Base-by-base conservation (phyloP, 2,329 filamentous ascomycete species). In the Colletotrichum musae region DNA sequence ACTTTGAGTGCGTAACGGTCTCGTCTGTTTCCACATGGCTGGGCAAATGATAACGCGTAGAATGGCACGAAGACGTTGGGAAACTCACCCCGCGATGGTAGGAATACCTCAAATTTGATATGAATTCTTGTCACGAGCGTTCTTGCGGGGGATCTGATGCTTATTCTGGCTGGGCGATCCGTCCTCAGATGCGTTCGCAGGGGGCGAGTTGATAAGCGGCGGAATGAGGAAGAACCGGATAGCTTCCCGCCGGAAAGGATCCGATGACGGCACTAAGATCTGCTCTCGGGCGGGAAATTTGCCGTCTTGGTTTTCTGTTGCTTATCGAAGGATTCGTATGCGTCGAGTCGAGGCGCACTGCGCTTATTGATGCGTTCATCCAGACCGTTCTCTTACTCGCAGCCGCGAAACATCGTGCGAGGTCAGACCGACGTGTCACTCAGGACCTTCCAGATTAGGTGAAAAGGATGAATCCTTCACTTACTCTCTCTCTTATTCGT, bases 381-480 rank as follows among this genome's bases (percentile, higher is more conserved):
- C 16, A 51, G 36, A 39, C 24, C 15, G 26, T 21, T 61, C 36
- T 18, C 18, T 10, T 15, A 21, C 15, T 51, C 26, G 51, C 24
- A 18, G 21, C 13, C 18, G 26, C 50, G 56, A 1, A 41, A 51
- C 56, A 18, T 26, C 26, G 21, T 52, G 18, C 24, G 10, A 61
- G 66, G 61, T 61, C 60, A 52, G 18, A 57, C 18, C 24, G 45
- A n/a, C 43, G 12, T 13, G 32, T 10, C 13, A n/a, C 26, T 39
- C 39, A 6, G 45, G 67, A 66, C 67, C 67, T 69, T 69, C 67
- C 62, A 28, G 6, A 51, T 66, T 16, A n/a, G 51, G 56, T 9
- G 12, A 47, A 21, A 60, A 65, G 56, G 50, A 61, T 66, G 45
- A 26, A 36, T 12, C 10, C n/a, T n/a, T 41, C 12, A 16, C 32